A percentile compares a stretch with the other conserved stretches of the same genome.
phyloP scores from a whole-genome alignment of 108 stramenopile species.

The Cylindrotheca fusiformis region DNA sequence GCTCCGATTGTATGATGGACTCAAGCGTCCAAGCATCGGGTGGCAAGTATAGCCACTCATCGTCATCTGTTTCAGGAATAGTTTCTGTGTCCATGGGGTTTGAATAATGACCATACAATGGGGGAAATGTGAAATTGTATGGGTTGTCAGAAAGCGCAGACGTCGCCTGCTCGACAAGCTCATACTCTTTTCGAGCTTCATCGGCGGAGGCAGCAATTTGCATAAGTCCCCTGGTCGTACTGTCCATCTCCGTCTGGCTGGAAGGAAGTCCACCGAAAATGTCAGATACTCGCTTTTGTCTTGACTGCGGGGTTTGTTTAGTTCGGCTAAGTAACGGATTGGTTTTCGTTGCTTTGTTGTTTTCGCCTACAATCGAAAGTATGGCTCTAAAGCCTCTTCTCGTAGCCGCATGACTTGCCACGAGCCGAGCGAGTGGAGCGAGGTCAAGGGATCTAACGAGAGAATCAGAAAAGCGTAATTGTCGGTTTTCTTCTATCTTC shows the following conservation, averaged over 20 bases:
- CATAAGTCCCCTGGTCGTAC: background rate
- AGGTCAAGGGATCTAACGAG: slow-evolving; percentile 47
- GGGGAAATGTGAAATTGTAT: slow-evolving; percentile 40
- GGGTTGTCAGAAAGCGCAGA: slow-evolving; percentile 13
- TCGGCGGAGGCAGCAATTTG: slow-evolving; percentile 48
- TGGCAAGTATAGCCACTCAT: slow-evolving; percentile 65
- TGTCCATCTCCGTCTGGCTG: background rate
- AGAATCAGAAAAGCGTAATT: slow-evolving; percentile 14
- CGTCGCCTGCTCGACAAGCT: slow-evolving; percentile 53
- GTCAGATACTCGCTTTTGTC: slow-evolving; percentile 8
- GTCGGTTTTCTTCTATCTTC: no score
- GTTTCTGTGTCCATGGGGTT: slow-evolving; percentile 38
- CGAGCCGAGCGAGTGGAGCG: slow-evolving; percentile 33
- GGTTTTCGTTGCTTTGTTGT: background rate
- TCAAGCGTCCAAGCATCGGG: slow-evolving; percentile 50
- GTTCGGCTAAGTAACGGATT: slow-evolving; percentile 1
- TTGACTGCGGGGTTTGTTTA: slow-evolving; percentile 10
- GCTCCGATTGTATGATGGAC: slow-evolving; percentile 69
- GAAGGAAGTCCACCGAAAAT: background rate
- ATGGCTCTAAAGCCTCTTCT: slow-evolving; percentile 47
- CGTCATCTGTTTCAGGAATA: slow-evolving; percentile 59
- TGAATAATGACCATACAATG: slow-evolving; percentile 48
- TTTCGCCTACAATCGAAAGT: slow-evolving; percentile 24
- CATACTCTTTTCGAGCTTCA: slow-evolving; percentile 55
- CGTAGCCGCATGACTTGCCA: slow-evolving; percentile 50